Evolutionary conservation across 371 early-diverging fungal species (phyloP).

Genomic region (Syncephalastrum racemosum): DNA sequence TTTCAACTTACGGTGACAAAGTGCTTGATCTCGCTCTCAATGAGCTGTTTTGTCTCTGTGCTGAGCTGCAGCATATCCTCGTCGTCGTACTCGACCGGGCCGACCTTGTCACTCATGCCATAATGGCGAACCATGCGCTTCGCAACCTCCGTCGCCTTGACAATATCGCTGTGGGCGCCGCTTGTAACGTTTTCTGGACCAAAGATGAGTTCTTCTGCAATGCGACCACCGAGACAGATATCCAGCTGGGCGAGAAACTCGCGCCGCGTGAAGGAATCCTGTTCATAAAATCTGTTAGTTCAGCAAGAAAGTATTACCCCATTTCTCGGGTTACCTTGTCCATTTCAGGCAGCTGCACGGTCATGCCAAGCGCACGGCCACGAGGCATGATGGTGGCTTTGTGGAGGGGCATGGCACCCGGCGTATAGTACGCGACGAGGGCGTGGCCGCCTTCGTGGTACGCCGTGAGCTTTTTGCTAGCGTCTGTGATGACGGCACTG

Average conservation of each 20-base stretch:
- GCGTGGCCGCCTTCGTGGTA: constrained; percentile 99
- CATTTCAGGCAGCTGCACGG: constrained; percentile 93
- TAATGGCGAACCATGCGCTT: constrained; percentile 88
- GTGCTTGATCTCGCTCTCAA: constrained; percentile 83
- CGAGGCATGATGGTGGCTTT: constrained; percentile 99
- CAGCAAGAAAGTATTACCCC: too few species aligned
- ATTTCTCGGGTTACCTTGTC: constrained; percentile 86
- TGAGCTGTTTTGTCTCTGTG: constrained; percentile 69
- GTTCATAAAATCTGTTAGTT: background rate
- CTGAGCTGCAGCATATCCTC: constrained; percentile 76
- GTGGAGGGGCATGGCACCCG: constrained; percentile 95
- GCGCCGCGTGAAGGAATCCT: constrained; percentile 75
- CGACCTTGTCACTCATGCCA: constrained; percentile 94
- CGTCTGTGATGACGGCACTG: constrained; percentile 88
- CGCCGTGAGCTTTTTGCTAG: constrained; percentile 86
- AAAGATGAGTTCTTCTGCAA: constrained; percentile 94
- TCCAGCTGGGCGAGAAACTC: constrained; percentile 91
- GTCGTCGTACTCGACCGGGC: constrained; percentile 58
- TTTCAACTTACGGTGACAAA: constrained; percentile 47
- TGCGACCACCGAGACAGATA: constrained; percentile 97
- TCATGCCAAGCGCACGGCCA: constrained; percentile 89
- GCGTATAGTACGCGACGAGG: constrained; percentile 92
- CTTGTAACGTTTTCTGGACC: constrained; percentile 93
- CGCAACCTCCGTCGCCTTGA: constrained; percentile 90
- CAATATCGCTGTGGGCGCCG: constrained; percentile 91